Conservation (phyloP, 148 eudicot genomes). For the Diospyros kaki region DNA sequence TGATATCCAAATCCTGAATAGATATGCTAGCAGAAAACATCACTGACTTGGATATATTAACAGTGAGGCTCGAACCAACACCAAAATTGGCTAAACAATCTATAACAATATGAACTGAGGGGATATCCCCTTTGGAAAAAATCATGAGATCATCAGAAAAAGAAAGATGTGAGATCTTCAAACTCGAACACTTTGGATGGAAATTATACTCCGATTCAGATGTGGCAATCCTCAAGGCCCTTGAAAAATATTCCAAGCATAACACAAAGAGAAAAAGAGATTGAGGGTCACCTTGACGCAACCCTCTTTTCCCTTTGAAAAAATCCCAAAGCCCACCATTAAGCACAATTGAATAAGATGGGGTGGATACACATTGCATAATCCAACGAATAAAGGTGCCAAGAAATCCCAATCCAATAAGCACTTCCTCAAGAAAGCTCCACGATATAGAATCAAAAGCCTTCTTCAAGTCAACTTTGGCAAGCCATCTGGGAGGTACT, state of each 20-base stretch:
- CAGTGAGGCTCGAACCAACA: too few species aligned
- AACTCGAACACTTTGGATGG: not conserved
- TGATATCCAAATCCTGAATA: too few species aligned
- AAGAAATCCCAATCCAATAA: not conserved
- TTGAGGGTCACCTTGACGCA: not conserved
- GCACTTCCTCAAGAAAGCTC: not conserved
- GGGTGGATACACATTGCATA: not conserved
- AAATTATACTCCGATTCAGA: not conserved
- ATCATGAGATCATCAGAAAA: not conserved
- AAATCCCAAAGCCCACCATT: not conserved
- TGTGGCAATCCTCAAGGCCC: not conserved
- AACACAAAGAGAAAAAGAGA: not conserved
- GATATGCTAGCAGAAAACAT: too few species aligned
- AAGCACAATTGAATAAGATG: not conserved
- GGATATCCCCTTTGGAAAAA: too few species aligned
- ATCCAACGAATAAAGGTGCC: not conserved
- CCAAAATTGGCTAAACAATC: too few species aligned
- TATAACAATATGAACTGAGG: too few species aligned
- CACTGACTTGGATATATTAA: too few species aligned
- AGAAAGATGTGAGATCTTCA: not conserved
- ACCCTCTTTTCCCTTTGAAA: not conserved
- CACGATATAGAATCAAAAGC: not conserved
- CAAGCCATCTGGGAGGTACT: not conserved
- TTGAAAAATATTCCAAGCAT: not conserved
- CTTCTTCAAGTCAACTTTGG: not conserved